phyloP scores from a whole-genome alignment of 805 yeast species.

The Kregervanrija pseudodelftensis region DNA sequence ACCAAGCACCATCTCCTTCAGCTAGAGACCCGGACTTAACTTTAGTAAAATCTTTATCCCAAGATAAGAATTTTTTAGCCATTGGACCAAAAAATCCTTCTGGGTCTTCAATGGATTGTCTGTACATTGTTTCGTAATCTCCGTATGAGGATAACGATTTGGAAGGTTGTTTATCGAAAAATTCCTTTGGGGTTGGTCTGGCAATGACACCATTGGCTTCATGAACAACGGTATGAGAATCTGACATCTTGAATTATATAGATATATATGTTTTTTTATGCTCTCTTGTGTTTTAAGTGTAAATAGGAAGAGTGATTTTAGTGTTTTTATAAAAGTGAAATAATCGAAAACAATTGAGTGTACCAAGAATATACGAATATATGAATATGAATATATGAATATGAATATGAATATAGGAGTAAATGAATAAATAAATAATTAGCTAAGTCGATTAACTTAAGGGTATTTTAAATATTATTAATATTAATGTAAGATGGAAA shows the following conservation, averaged over 20 bases:
- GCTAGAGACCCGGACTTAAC: constrained; percentile 59
- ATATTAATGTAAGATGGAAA: no score
- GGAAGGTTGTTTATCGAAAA: constrained; percentile 52
- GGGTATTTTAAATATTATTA: no score
- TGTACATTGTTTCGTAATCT: constrained; percentile 63
- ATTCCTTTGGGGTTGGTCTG: constrained; percentile 47
- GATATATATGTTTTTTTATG: background rate
- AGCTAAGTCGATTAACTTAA: no score
- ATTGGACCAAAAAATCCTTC: constrained; percentile 69
- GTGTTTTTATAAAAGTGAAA: no score
- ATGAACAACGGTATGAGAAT: constrained; percentile 44
- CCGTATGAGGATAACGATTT: constrained; percentile 53
- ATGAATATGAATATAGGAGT: no score
- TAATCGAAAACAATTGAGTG: constrained; percentile 1
- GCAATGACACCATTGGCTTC: constrained; percentile 49
- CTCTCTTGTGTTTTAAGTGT: background rate
- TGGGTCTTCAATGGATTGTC: constrained; percentile 74
- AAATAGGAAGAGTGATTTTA: no score
- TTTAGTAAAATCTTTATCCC: constrained; percentile 72
- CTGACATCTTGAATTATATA: constrained; percentile 16
- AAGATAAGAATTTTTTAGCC: constrained; percentile 65
- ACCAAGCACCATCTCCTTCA: constrained; percentile 88
- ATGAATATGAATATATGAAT: no score
- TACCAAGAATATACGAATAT: constrained; percentile 8
- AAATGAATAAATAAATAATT: background rate